Base-by-base conservation (phyloP, 177 flowering plant species). In the Vitis hybrid region DNA sequence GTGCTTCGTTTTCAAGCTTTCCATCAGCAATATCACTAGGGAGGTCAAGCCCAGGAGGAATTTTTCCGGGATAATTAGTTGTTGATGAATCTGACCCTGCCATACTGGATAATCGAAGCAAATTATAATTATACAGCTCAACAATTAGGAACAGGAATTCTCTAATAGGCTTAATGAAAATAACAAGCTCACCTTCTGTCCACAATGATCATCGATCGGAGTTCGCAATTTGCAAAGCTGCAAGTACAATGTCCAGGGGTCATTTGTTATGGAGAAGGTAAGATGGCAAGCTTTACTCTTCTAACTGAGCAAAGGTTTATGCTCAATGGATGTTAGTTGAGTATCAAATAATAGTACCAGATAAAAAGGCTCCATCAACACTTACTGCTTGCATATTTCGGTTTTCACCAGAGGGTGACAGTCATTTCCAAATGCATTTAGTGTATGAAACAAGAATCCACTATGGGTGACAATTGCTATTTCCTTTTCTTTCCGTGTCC, bases 181-280 rank as follows among this genome's bases (percentile, higher is more conserved):
- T 20, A 8, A 15, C 18, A 62, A 74, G 33, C 80, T 78, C 59
- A 88, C 92, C 87, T 79, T 75, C 62, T 82, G 72, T 87, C 89
- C 8, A 81, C 81, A 47, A 89, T 80, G 71, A 85, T 82, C 88
- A 89, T 80, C 1, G 92, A 87, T 4, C 90, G 90, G 19, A 88
- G 90, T 79, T 88, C 92, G 61, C 92, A 88, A 66, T 88, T 88
- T 1, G 89, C 83, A 74, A 87, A 89, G 69, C 92, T 89, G 89
- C 72, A 80, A 61, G 55, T 3, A 64, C 24, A 73, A 47, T 59
- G 47, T 59, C 33, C 44, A 33, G 7, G 44, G 7, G 44, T 33
- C 44, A 33, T 31, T 49, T 4, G 14, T 49, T 24, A 53, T 7
- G 18, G 17, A 66, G 31, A 55, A 55, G 18, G 19, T 19, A 33